Base-by-base conservation (phyloP, 2,329 filamentous ascomycete genomes). In the Phaeosphaeria sp. region DNA sequence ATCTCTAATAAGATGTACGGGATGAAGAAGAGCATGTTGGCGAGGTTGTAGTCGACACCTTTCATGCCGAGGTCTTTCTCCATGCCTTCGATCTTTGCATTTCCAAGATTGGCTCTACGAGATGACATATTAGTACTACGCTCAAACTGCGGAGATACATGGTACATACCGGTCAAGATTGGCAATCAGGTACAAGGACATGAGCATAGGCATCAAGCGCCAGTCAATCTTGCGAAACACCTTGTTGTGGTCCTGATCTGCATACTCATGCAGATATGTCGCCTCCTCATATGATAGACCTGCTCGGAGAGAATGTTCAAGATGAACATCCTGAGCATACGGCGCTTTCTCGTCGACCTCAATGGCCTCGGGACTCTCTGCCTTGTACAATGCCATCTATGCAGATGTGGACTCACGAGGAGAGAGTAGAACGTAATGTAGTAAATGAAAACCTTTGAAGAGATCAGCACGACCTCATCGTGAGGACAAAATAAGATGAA, bases 161-260 rank as follows among this genome's bases (percentile, higher is more conserved):
- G 25, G 25, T 42, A 6, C 39, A 43, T 8, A 52, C 49, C 51
- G 21, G 39, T 63, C 60, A 1, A 63, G 40, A 24, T 61, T 61
- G 47, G 53, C 57, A 6, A 63, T 42, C 22, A 63, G 27, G 46
- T 63, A 63, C 52, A 63, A 55, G 15, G 55, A 13, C n/a, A 61
- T 59, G 6, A 63, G 46, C 36, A 63, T 53, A n/a, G 60, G 60
- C 42, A 63, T 45, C 27, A 63, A 43, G 33, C 60, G 60, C 33
- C 47, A 40, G 36, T 63, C 55, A 21, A 63, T 55, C 45, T 63
- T 60, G 4, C 60, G 44, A 40, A 59, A 46, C 27, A 61, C 33
- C 52, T 63, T 61, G 22, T 48, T 54, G 47, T 79, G 51, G 6
- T 36, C 20, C 11, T 53, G 36, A 8, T 27, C 20, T 7, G 51